These are phyloP conservation scores for Trametes hirsuta DNA, from an alignment of 1,284 basidiomycete species.

Conservation along the genomic window DNA sequence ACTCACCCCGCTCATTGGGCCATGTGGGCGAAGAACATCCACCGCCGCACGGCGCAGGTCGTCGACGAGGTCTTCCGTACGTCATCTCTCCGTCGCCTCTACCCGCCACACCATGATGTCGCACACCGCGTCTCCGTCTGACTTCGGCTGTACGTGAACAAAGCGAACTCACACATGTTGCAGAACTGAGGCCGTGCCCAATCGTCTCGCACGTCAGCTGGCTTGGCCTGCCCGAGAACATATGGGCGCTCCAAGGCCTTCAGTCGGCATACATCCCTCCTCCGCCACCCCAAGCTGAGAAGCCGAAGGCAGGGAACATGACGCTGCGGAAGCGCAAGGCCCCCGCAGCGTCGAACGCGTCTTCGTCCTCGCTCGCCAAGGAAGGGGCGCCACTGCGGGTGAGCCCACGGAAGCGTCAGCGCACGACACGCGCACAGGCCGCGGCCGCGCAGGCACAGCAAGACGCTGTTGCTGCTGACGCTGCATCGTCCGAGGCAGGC, in stretches of 20 bases:
- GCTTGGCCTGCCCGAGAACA: slow-evolving; percentile 25
- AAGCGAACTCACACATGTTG: neutral
- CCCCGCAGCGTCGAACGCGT: slow-evolving; percentile 1
- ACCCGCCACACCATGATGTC: neutral
- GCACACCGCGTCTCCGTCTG: neutral
- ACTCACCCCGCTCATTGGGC: slow-evolving; percentile 29
- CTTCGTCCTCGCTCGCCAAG: neutral
- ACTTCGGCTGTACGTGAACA: neutral
- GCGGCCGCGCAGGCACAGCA: slow-evolving; percentile 1
- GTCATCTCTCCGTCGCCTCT: slow-evolving; percentile 5
- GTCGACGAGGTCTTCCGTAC: slow-evolving; percentile 29
- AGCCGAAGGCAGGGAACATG: slow-evolving; percentile 26
- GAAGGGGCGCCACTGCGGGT: slow-evolving; percentile 6
- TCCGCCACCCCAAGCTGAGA: slow-evolving; percentile 14
- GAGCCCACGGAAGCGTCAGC: slow-evolving; percentile 23
- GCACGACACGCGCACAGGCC: slow-evolving; percentile 17
- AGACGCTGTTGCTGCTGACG: neutral
- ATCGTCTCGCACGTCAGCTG: slow-evolving; percentile 27
- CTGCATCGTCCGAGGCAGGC: neutral
- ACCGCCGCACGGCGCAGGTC: slow-evolving; percentile 25
- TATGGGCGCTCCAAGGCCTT: slow-evolving; percentile 26
- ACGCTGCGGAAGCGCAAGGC: slow-evolving; percentile 30
- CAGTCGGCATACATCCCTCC: slow-evolving; percentile 20
- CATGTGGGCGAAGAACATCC: slow-evolving; percentile 28
- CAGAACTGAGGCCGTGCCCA: slow-evolving; percentile 29